Evolutionary conservation across 139 green algal species (phyloP).

Genomic region (Coelastrella sp.): DNA sequence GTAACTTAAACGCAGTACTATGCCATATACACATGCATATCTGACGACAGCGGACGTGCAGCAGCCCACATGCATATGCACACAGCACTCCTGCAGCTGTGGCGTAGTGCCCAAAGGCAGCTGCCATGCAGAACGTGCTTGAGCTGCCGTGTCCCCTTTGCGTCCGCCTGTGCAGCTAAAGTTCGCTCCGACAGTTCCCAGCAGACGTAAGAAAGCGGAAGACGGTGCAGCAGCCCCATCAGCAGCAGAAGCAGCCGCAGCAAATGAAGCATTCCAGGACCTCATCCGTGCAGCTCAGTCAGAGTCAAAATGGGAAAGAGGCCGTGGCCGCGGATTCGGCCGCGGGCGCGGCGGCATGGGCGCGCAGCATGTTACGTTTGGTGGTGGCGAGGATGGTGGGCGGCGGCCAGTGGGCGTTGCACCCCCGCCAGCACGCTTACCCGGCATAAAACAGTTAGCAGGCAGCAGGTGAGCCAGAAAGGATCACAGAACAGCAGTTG

Average conservation of each 20-base stretch:
- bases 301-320: constrained; percentile 38
- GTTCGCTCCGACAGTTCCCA: constrained; percentile 38
- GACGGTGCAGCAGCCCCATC: constrained; percentile 10
- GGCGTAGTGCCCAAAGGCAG: too few relatives aligned
- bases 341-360: not conserved
- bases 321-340: constrained; percentile 20
- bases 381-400: not conserved
- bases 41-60: too few relatives aligned
- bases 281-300: constrained; percentile 33
- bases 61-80: too few relatives aligned
- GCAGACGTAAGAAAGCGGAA: constrained; percentile 41
- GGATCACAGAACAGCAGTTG: too few relatives aligned
- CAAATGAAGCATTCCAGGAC: constrained; percentile 40
- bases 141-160: too few relatives aligned
- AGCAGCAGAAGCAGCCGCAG: constrained; percentile 44
- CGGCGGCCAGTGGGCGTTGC: not conserved
- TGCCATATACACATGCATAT: too few relatives aligned
- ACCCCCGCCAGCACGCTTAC: not conserved
- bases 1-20: too few relatives aligned
- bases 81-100: too few relatives aligned
- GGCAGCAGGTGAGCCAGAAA: not conserved
- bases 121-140: too few relatives aligned
- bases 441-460: constrained; percentile 2
- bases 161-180: not conserved
- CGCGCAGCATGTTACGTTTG: constrained; percentile 30